A percentile compares a stretch with the other conserved stretches of the same genome.
These are phyloP conservation scores for Zymoseptoria passerinii DNA, from an alignment of 2,329 filamentous ascomycete species.

Conservation along the genomic window DNA sequence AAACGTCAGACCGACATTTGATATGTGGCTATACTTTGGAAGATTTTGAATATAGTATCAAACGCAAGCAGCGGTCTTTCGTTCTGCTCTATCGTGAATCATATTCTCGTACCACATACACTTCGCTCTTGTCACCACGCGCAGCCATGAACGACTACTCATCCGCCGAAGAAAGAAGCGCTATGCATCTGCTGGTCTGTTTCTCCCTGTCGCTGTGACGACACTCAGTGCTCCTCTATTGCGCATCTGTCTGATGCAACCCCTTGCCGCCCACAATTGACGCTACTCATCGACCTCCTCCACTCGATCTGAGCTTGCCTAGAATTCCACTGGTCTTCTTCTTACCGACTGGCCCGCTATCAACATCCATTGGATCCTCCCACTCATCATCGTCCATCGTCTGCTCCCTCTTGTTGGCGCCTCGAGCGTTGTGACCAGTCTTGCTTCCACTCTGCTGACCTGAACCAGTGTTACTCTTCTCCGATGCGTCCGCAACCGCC, in stretches of 20 bases:
- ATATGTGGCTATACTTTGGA: neutral
- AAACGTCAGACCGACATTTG: neutral
- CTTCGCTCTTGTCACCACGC: neutral
- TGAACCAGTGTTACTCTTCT: conserved; percentile 11
- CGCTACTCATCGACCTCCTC: neutral
- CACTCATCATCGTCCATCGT: conserved; percentile 21
- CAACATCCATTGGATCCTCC: conserved; percentile 30
- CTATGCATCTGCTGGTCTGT: neutral
- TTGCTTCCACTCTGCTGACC: conserved; percentile 2
- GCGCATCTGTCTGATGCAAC: no score
- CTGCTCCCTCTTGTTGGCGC: conserved; percentile 13
- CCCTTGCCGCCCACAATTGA: no score
- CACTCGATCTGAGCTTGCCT: neutral
- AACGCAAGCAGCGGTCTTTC: neutral
- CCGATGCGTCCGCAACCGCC: conserved; percentile 21
- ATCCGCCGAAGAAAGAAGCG: neutral
- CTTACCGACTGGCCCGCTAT: conserved; percentile 16
- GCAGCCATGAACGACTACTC: neutral
- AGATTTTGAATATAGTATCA: neutral
- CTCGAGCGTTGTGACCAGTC: conserved; percentile 9
- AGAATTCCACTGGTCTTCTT: conserved; percentile 10
- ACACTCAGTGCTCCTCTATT: no score
- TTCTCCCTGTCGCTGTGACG: neutral
- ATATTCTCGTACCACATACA: neutral
- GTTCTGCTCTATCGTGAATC: neutral